Evolutionary conservation across 2,329 filamentous ascomycete species (phyloP).

Genomic region (Penicillium concentricum): DNA sequence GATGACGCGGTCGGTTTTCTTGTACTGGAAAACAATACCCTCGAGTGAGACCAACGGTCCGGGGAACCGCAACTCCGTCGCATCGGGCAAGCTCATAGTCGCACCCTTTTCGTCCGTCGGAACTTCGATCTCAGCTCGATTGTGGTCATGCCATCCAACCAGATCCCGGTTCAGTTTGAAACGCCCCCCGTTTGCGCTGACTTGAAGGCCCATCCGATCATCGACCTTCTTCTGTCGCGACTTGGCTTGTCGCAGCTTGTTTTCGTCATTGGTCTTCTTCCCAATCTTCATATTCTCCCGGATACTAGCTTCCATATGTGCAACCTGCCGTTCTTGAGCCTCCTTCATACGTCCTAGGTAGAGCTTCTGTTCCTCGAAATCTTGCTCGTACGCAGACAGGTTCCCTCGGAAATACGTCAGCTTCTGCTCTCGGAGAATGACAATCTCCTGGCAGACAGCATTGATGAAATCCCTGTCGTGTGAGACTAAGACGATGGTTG

Average conservation of each 20-base stretch:
- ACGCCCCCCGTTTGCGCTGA: slow-evolving; percentile 66
- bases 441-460: slow-evolving; percentile 70
- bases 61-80: slow-evolving; percentile 70
- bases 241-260: slow-evolving; percentile 82
- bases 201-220: slow-evolving; percentile 74
- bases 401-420: slow-evolving; percentile 75
- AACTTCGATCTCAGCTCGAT: slow-evolving; percentile 69
- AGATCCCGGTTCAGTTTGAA: slow-evolving; percentile 81
- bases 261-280: slow-evolving; percentile 75
- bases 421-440: slow-evolving; percentile 70
- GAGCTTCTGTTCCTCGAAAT: slow-evolving; percentile 63
- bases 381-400: slow-evolving; percentile 67
- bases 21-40: slow-evolving; percentile 65
- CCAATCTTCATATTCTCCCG: slow-evolving; percentile 71
- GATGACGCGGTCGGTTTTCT: slow-evolving; percentile 44
- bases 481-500: slow-evolving; percentile 74
- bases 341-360: slow-evolving; percentile 75
- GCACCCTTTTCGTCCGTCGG: slow-evolving; percentile 61
- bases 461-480: slow-evolving; percentile 82
- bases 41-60: slow-evolving; percentile 73
- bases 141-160: slow-evolving; percentile 58
- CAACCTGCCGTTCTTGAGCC: slow-evolving; percentile 75
- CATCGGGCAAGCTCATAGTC: slow-evolving; percentile 59
- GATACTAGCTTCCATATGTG: slow-evolving; percentile 78
- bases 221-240: slow-evolving; percentile 82